These are phyloP conservation scores for Rhodotorula sp. DNA, from an alignment of 1,284 basidiomycete genomes.

Conservation along the genomic window DNA sequence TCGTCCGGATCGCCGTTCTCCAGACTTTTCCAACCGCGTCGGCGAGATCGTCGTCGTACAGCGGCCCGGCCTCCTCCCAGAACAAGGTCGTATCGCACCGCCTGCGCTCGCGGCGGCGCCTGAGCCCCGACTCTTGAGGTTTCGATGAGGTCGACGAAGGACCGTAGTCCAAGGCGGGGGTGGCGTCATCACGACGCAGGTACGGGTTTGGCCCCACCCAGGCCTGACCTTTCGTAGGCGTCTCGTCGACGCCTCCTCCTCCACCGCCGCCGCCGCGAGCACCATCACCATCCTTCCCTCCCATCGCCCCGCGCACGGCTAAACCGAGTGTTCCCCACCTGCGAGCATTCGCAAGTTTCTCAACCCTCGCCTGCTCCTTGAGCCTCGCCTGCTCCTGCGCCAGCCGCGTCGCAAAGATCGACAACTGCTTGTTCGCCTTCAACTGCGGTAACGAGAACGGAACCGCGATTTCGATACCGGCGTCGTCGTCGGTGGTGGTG, in stretches of 20 bases:
- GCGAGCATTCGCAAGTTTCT: constrained; percentile 47
- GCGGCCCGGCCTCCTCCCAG: background rate
- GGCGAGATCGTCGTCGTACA: constrained; percentile 7
- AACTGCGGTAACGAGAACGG: constrained; percentile 25
- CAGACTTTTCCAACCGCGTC: constrained; percentile 12
- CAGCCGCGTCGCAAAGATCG: constrained; percentile 21
- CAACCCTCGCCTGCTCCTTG: constrained; percentile 47
- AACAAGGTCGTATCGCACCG: background rate
- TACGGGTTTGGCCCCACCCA: background rate
- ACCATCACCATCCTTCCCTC: no score
- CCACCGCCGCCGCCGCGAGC: no score
- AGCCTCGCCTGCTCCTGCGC: constrained; percentile 18
- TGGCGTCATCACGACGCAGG: background rate
- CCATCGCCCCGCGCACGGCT: no score
- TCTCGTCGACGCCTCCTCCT: no score
- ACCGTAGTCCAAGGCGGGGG: no score
- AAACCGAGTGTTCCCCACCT: constrained; percentile 24
- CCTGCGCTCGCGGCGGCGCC: background rate
- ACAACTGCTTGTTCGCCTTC: constrained; percentile 2
- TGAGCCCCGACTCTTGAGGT: background rate
- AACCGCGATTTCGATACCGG: background rate
- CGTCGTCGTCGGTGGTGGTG: no score
- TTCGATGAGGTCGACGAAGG: no score
- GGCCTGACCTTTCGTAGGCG: no score
- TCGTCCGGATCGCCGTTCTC: constrained; percentile 12